phyloP scores from a whole-genome alignment of 1,284 basidiomycete species.

The Cutaneotrichosporon curvatum region DNA sequence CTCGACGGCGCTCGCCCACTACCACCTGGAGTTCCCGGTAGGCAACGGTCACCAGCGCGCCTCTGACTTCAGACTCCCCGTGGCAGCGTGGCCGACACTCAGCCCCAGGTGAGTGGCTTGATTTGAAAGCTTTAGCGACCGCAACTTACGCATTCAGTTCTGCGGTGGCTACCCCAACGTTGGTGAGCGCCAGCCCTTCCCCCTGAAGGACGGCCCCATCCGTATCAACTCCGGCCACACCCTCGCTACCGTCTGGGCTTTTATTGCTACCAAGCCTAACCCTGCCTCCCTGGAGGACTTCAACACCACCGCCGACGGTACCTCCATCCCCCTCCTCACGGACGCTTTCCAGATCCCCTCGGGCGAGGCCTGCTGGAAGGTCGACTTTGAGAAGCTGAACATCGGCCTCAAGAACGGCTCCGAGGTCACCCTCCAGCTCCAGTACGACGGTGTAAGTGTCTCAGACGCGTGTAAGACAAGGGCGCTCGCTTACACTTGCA shows the following conservation, averaged over 20 bases:
- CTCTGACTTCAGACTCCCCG: constrained; percentile 47
- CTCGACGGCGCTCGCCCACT: constrained; percentile 55
- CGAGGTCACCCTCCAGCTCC: constrained; percentile 32
- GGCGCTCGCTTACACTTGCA: constrained; percentile 42
- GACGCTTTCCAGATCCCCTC: constrained; percentile 54
- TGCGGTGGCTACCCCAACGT: constrained; percentile 45
- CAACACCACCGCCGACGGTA: constrained; percentile 47
- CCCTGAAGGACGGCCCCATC: constrained; percentile 52
- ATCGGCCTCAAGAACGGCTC: constrained; percentile 51
- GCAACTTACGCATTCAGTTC: constrained; percentile 44
- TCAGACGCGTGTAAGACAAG: no score
- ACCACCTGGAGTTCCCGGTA: constrained; percentile 59
- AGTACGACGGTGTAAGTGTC: constrained; percentile 33
- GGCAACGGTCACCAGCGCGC: constrained; percentile 1
- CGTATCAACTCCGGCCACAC: constrained; percentile 34
- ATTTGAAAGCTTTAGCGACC: no score
- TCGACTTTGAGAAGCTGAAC: constrained; percentile 50
- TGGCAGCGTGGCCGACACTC: constrained; percentile 57
- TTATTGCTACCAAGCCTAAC: constrained; percentile 53
- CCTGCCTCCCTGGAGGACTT: constrained; percentile 59
- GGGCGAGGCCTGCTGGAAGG: constrained; percentile 57
- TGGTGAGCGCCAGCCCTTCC: constrained; percentile 56
- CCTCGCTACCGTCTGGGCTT: constrained; percentile 48
- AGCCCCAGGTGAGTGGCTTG: constrained; percentile 58
- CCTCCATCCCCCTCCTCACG: constrained; percentile 39